phyloP scores from a whole-genome alignment of 2,329 filamentous ascomycete species.

The Remersonia thermophila region DNA sequence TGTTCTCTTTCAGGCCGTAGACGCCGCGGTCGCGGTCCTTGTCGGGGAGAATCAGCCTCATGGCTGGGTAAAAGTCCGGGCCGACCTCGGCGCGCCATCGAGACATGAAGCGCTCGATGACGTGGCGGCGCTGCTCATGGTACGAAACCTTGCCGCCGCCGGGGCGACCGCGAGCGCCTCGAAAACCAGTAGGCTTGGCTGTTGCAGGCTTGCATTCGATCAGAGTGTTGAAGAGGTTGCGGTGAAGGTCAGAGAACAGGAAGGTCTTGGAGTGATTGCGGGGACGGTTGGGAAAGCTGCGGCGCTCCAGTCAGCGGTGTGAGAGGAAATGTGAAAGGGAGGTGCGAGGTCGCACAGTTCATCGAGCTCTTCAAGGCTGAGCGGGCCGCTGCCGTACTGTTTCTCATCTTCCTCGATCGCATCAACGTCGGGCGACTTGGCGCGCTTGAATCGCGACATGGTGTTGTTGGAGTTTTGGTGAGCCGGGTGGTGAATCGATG shows the following conservation, averaged over 20 bases:
- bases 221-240: conserved; percentile 67
- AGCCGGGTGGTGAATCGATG: too few relatives aligned
- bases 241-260: conserved; percentile 68
- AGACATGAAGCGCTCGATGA: conserved; percentile 77
- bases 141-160: conserved; percentile 32
- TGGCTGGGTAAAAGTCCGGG: conserved; percentile 81
- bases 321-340: background rate
- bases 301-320: conserved; percentile 2
- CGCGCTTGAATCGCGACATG: conserved; percentile 5
- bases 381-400: conserved; percentile 33
- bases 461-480: too few relatives aligned
- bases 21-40: conserved; percentile 86
- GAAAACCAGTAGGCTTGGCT: conserved; percentile 25
- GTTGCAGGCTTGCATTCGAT: conserved; percentile 69
- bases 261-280: conserved; percentile 68
- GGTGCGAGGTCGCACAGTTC: conserved; percentile 16
- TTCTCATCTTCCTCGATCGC: conserved; percentile 38
- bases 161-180: background rate
- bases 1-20: conserved; percentile 88
- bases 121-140: conserved; percentile 64
- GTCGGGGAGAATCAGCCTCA: conserved; percentile 82
- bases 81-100: conserved; percentile 83
- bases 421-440: conserved; percentile 24
- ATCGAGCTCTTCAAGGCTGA: conserved; percentile 31
- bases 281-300: conserved; percentile 72